Evolutionary conservation across 768 basidiomycete species (phyloP).

Genomic region (Agrocybe pediades): DNA sequence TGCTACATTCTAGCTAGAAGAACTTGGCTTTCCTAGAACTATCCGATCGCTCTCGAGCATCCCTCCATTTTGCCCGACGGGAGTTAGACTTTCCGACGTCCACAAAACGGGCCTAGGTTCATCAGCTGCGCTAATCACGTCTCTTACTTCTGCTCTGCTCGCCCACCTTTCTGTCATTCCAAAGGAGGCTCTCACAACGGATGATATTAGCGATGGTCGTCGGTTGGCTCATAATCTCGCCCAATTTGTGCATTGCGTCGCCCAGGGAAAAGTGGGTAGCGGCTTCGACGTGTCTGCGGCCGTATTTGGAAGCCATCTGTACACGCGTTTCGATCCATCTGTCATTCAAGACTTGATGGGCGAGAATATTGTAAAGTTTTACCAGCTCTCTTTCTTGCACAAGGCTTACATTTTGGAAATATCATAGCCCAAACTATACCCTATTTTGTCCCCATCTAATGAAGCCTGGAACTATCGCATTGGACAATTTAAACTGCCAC

Average conservation of each 20-base stretch:
- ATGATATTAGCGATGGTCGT: constrained; percentile 46
- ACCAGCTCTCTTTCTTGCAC: constrained; percentile 3
- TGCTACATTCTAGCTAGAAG: constrained; percentile 53
- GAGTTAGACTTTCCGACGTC: constrained; percentile 72
- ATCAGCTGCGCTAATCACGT: constrained; percentile 95
- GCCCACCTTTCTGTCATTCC: constrained; percentile 71
- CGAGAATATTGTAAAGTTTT: constrained; percentile 45
- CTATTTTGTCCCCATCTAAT: constrained; percentile 66
- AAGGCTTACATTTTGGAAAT: constrained; percentile 7
- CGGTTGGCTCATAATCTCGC: constrained; percentile 87
- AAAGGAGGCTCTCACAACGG: constrained; percentile 41
- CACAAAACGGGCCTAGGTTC: constrained; percentile 99
- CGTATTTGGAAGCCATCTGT: constrained; percentile 92
- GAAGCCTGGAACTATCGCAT: constrained; percentile 73
- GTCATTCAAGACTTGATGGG: constrained; percentile 70
- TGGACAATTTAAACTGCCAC: constrained; percentile 79
- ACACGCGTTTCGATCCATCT: constrained; percentile 80
- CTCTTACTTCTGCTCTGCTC: constrained; percentile 84
- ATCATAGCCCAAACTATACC: constrained; percentile 37
- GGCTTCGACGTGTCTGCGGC: constrained; percentile 97
- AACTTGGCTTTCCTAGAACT: constrained; percentile 60
- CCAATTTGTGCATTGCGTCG: constrained; percentile 93
- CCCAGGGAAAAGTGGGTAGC: constrained; percentile 97
- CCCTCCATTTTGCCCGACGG: constrained; percentile 74
- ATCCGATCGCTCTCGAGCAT: constrained; percentile 66